Evolutionary conservation across 805 yeast genomes (phyloP).

Genomic region (Yamadazyma insecticola): DNA sequence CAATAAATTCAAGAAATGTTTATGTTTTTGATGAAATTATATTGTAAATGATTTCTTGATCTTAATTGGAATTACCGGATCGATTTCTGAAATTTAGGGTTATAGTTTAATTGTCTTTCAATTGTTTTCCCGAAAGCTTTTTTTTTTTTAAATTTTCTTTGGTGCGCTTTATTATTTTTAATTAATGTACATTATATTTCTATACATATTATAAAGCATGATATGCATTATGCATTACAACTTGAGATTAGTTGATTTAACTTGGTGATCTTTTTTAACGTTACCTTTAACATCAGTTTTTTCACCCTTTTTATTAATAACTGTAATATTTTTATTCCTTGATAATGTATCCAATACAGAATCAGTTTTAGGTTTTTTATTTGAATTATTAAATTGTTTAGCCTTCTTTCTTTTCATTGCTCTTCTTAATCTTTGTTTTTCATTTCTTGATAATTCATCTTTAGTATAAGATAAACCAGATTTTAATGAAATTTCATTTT

Average conservation of each 20-base stretch:
- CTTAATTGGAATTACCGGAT: too few species aligned
- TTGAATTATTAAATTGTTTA: constrained; percentile 41
- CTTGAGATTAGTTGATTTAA: constrained; percentile 9
- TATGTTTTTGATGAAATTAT: too few species aligned
- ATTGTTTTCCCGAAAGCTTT: too few species aligned
- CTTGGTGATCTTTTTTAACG: constrained; percentile 37
- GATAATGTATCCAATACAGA: constrained; percentile 66
- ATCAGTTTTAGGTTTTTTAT: constrained; percentile 43
- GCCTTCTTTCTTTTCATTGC: constrained; percentile 79
- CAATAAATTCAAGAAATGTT: too few species aligned
- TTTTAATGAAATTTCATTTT: constrained; percentile 58
- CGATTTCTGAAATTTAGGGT: too few species aligned
- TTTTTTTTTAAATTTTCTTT: too few species aligned
- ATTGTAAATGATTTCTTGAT: too few species aligned
- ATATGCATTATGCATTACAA: constrained; percentile 3
- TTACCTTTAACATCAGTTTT: constrained; percentile 71
- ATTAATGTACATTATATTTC: background rate
- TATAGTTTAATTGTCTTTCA: too few species aligned
- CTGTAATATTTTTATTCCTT: constrained; percentile 71
- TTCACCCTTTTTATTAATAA: constrained; percentile 73
- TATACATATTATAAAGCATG: background rate
- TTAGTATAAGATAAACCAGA: constrained; percentile 79
- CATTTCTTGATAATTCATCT: constrained; percentile 78
- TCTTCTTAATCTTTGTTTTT: constrained; percentile 81
- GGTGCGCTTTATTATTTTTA: too few species aligned